Evolutionary conservation across 106 monocot genomes (phyloP), one percentile per base, ranked within the genome.

Genomic region (Allium sativum): DNA sequence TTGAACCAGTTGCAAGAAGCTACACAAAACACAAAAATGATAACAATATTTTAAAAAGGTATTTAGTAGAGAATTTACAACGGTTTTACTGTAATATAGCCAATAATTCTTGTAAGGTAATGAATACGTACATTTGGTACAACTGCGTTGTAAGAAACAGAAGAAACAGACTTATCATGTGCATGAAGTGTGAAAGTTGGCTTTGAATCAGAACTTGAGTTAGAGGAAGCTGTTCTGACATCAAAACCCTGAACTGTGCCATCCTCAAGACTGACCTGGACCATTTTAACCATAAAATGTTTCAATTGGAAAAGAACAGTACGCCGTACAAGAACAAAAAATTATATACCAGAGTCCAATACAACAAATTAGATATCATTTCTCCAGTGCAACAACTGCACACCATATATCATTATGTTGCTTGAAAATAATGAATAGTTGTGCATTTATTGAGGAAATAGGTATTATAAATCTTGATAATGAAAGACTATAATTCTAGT

Each of bases 231-330:
- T 45, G 75, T 43, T 13, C 96, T 75, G 46, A 72, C 76, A 63
- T 98, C 96, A 75, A 96, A 91, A 52, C 87, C 90, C 73, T 91
- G 96, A 58, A 98, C 84, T n/a, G 68, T 84, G 14, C 96, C 96
- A 76, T 98, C 77, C 41, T 88, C 87, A 55, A 91, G 90, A 72
- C 91, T 91, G 19, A 85, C 84, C 90, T 98, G 74, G 51, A 58
- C 47, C 55, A 63, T 15, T 58, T 10, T 45, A 51, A 70, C 42
- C 13, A 70, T 16, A 20, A 21, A 19, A 18, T 40, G 20, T 16
- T 40, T 53, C 42, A 52, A 17, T 14, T 45, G 10, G 20, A 57
- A 44, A 10, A 18, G 18, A 51, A 66, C 15, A 44, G 44, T 44
- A 47, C 13, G 59, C 15, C n/a, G 45, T 21, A 53, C 7, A 45